Base-by-base conservation (phyloP, 441 rosid genomes). In the Aleurites moluccanus region DNA sequence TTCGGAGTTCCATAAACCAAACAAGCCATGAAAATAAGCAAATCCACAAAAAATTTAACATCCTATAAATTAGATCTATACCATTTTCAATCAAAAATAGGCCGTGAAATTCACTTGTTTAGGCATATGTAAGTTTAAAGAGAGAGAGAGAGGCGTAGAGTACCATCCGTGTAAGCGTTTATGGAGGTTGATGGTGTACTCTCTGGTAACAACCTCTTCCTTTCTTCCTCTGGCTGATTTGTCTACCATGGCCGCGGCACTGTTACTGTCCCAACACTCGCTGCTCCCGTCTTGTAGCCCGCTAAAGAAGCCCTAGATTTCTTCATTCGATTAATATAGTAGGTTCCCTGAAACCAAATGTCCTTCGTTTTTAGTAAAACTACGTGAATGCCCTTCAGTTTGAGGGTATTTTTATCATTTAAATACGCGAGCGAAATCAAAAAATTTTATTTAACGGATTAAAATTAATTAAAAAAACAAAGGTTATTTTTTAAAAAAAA, bases 171-270 rank as follows among this genome's bases (percentile, higher is more conserved):
- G 97, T 63, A 91, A 79, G 72, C 97, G 97, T 64, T 91, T 90
- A 86, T 93, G 97, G 69, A 93, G 92, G 82, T 93, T 91, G 78
- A 93, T 80, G 72, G 97, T 93, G 86, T 93, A 91, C 82, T 93
- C 98, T 72, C 97, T 87, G 62, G 92, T 88, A 20, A 93, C 91
- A 68, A 93, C 92, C 86, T 93, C 98, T 73, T 88, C 92, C 60
- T 91, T 90, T 77, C 97, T 85, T 63, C 89, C 91, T 40, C 87
- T 88, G 18, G 83, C 74, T 21, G 81, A 35, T 79, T 85, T 90
- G 74, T 89, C 98, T 50, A 79, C 85, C 97, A 90, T 93, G 80
- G 72, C 80, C 61, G 69, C 72, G 62, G 60, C 59, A 50, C 27
- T 23, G 44, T 13, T 21, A 21, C 60, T n/a, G 35, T 20, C 52